Conservation (phyloP, 345 rosid species). For the Draba incana region DNA sequence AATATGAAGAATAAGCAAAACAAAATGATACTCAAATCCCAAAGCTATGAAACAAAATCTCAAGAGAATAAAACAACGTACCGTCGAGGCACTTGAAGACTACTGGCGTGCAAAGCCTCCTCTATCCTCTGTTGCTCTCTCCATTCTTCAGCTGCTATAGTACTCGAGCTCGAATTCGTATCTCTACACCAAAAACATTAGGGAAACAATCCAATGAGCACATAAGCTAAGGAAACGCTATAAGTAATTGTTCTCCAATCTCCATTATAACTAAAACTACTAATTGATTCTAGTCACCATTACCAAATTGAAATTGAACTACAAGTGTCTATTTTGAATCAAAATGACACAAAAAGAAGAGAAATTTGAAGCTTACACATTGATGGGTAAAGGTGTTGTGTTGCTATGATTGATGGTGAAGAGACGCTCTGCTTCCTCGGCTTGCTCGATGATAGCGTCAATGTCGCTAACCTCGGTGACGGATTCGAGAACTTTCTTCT, state of each 20-base stretch:
- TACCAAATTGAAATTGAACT: conserved; percentile 1
- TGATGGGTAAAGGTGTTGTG: conserved; percentile 56
- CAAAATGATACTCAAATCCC: conserved; percentile 9
- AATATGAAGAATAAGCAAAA: conserved; percentile 14
- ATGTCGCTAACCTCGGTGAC: conserved; percentile 79
- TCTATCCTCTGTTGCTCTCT: conserved; percentile 69
- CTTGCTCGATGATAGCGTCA: conserved; percentile 80
- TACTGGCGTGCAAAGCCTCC: conserved; percentile 69
- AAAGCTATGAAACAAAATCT: neutral
- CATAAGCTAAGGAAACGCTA: neutral
- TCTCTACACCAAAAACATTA: conserved; percentile 53
- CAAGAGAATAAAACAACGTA: conserved; percentile 19
- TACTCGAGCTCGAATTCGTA: conserved; percentile 49
- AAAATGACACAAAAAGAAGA: conserved; percentile 9
- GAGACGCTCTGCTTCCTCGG: conserved; percentile 68
- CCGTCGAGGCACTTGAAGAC: conserved; percentile 77
- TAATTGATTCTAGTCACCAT: neutral
- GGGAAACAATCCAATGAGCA: conserved; percentile 15
- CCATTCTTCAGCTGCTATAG: conserved; percentile 67
- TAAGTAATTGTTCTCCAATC: neutral
- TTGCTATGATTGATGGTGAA: conserved; percentile 47
- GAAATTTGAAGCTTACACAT: conserved; percentile 49
- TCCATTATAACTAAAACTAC: neutral
- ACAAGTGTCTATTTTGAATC: neutral
- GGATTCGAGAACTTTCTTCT: conserved; percentile 86